Conservation (phyloP, 768 basidiomycete species). For the Chiua virens region DNA sequence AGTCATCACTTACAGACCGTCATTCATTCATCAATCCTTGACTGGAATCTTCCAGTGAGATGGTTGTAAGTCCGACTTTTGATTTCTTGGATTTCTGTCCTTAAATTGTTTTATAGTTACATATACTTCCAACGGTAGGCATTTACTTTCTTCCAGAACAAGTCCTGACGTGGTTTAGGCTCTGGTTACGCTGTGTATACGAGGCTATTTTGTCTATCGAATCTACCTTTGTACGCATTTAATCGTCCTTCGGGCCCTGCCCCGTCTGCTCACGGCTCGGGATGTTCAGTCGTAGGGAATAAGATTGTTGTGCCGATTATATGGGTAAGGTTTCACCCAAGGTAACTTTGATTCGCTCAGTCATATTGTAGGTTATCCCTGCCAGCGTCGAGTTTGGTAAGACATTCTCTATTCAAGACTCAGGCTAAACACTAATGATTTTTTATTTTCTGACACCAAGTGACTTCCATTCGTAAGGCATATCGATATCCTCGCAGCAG, state of each 20-base stretch:
- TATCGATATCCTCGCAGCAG: neutral
- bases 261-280: too few relatives aligned
- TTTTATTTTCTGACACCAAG: neutral
- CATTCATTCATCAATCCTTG: too few relatives aligned
- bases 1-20: neutral
- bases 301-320: neutral
- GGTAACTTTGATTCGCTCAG: neutral
- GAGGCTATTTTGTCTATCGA: conserved; percentile 1
- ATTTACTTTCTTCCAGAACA: neutral
- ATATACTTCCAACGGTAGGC: neutral
- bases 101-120: neutral
- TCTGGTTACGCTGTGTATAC: neutral
- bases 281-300: neutral
- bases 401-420: neutral
- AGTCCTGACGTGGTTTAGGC: neutral
- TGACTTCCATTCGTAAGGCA: neutral
- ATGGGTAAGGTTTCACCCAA: neutral
- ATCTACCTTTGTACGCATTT: neutral
- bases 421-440: neutral
- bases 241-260: too few relatives aligned
- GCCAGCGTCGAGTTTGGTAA: neutral
- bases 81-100: too few relatives aligned
- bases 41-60: neutral
- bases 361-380: neutral
- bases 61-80: neutral